These are phyloP conservation scores for Biscogniauxia mediterranea DNA, from an alignment of 2,329 filamentous ascomycete genomes.

Conservation along the genomic window DNA sequence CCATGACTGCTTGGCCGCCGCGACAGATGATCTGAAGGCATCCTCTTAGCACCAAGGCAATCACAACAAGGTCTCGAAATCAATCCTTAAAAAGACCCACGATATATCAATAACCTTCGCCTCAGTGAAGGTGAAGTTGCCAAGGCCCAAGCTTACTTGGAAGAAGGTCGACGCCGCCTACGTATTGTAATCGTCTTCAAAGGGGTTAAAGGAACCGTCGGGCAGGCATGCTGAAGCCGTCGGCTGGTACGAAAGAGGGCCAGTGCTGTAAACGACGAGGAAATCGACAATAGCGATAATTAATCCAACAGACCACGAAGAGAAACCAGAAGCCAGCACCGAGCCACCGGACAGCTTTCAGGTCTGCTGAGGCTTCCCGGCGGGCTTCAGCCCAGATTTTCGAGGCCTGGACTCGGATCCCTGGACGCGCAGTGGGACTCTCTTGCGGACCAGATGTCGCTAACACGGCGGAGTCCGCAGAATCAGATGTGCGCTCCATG, in stretches of 20 bases:
- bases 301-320: background rate
- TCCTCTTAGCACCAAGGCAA: background rate
- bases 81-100: slow-evolving; percentile 17
- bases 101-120: slow-evolving; percentile 17
- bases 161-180: slow-evolving; percentile 17
- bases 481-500: background rate
- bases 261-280: background rate
- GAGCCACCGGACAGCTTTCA: background rate
- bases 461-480: background rate
- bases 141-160: slow-evolving; percentile 16
- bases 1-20: slow-evolving; percentile 26
- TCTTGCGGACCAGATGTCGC: background rate
- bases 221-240: no score
- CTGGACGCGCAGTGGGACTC: background rate
- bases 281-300: background rate
- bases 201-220: slow-evolving; percentile 14
- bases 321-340: background rate
- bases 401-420: background rate
- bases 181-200: slow-evolving; percentile 3
- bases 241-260: slow-evolving; percentile 4
- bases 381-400: background rate
- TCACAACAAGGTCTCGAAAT: background rate
- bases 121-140: slow-evolving; percentile 13
- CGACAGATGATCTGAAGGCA: slow-evolving; percentile 28
- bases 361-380: background rate